A percentile compares a stretch with the other conserved stretches of the same genome.
Evolutionary conservation across 805 yeast genomes (phyloP).

Genomic region (Candida broadrunensis): DNA sequence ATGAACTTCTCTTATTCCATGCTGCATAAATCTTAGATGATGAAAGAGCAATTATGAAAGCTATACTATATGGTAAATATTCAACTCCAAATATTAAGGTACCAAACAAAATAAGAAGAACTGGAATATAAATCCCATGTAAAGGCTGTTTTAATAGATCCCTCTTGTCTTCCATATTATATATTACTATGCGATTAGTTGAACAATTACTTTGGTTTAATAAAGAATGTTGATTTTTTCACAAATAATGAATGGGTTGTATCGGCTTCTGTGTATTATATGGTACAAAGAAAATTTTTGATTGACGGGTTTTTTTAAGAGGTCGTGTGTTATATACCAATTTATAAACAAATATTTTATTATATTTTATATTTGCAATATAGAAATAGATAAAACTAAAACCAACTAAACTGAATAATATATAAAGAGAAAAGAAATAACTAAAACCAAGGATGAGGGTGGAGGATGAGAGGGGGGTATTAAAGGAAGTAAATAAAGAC

Average conservation of each 20-base stretch:
- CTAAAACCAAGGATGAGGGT: conserved; percentile 1
- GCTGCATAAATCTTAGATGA: conserved; percentile 35
- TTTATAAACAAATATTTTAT: too few species aligned
- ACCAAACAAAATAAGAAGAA: conserved; percentile 58
- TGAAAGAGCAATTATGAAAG: conserved; percentile 33
- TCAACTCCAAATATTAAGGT: conserved; percentile 49
- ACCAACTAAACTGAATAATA: not conserved
- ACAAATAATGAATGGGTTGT: too few species aligned
- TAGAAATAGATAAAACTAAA: not conserved
- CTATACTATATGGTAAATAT: conserved; percentile 45
- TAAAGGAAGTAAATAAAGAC: too few species aligned
- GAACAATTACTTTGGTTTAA: too few species aligned
- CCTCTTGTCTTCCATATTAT: conserved; percentile 38
- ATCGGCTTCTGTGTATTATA: too few species aligned
- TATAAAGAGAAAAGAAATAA: not conserved
- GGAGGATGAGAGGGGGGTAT: not conserved
- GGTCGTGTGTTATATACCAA: too few species aligned
- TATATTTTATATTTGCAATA: too few species aligned
- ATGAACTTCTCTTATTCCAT: conserved; percentile 41
- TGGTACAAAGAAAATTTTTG: too few species aligned
- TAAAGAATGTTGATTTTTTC: too few species aligned
- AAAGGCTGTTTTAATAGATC: conserved; percentile 65
- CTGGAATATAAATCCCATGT: conserved; percentile 75
- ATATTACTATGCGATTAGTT: too few species aligned
- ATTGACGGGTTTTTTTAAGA: too few species aligned